A percentile compares a stretch with the other conserved stretches of the same genome.
Conservation (phyloP, 306 rosid species). For the Prunus mira region DNA sequence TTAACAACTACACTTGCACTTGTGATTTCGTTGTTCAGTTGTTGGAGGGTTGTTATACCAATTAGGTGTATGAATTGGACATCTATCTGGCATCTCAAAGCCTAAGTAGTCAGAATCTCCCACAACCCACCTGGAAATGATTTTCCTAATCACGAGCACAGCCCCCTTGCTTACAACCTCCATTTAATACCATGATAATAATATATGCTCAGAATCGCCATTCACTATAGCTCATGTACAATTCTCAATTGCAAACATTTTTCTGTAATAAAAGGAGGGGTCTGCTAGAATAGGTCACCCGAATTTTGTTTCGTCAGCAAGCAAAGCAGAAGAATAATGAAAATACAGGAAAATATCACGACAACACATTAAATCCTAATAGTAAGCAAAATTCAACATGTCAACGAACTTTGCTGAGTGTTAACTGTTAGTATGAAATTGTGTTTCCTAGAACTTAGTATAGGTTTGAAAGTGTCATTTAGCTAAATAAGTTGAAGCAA, state of each 20-base stretch:
- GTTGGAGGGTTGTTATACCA: conserved; percentile 69
- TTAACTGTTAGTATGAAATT: no score
- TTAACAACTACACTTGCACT: conserved; percentile 28
- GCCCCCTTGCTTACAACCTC: not conserved
- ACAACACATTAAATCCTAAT: not conserved
- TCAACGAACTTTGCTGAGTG: conserved; percentile 14
- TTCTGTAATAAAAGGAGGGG: no score
- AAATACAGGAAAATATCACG: conserved; percentile 10
- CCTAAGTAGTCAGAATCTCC: conserved; percentile 18
- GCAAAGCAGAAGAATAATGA: conserved; percentile 6
- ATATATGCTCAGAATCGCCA: no score
- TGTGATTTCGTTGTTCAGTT: conserved; percentile 47
- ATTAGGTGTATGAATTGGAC: conserved; percentile 27
- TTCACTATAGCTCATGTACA: conserved; percentile 5
- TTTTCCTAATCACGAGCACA: not conserved
- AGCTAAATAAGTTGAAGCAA: no score
- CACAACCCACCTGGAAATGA: conserved; percentile 14
- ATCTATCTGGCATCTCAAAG: conserved; percentile 36
- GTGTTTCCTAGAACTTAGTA: no score
- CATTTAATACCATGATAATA: no score
- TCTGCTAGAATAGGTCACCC: no score
- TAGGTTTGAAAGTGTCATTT: no score
- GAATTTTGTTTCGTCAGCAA: not conserved
- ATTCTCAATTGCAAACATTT: not conserved
- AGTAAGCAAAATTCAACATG: conserved; percentile 7